Base-by-base conservation (phyloP, 257 asterid species). In the Nyctanthes arbortristis region DNA sequence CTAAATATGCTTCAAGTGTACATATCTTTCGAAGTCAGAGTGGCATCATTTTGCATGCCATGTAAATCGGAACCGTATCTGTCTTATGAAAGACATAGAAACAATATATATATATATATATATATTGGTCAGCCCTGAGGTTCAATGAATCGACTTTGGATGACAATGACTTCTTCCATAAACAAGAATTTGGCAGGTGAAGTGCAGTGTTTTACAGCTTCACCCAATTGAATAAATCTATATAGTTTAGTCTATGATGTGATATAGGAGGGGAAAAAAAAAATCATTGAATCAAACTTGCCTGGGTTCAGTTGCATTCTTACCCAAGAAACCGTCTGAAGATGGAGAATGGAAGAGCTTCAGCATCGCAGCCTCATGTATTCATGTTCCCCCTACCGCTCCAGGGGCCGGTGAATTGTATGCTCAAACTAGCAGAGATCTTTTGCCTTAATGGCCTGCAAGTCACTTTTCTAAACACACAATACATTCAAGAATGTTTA, bases 381-480 rank as follows among this genome's bases (percentile, higher is more conserved):
- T 73, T 89, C 68, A 71, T 86, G 36, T 81, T 89, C 67, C 96
- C 94, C 27, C 62, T 85, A 7, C 95, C 94, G 0, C 75, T 89
- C 25, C 96, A 89, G 34, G 85, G 91, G 40, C 96, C 88, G 7
- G 85, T 86, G 3, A 84, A 80, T 37, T 76, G 76, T 52, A 81
- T 81, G 95, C 87, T 88, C 63, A 83, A 82, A 58, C 73, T 88
- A 7, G 91, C 95, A 1, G 83, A 85, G 28, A 47, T 88, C 33
- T 16, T 85, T 4, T 81, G 83, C 72, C 77, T 76, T 1, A 22
- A 40, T 8, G 61, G 63, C 61, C 34, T 90, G 43, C 69, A 62
- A 16, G 82, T 85, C 69, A 90, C 97, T 11, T 90, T 90, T 76
- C 86, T 90, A 77, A 88, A 88, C 91, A 78, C 94, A 0, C 64